A percentile compares a stretch with the other conserved stretches of the same genome.
Conservation (phyloP, 23 red algal species). For the Agarophyton chilense region DNA sequence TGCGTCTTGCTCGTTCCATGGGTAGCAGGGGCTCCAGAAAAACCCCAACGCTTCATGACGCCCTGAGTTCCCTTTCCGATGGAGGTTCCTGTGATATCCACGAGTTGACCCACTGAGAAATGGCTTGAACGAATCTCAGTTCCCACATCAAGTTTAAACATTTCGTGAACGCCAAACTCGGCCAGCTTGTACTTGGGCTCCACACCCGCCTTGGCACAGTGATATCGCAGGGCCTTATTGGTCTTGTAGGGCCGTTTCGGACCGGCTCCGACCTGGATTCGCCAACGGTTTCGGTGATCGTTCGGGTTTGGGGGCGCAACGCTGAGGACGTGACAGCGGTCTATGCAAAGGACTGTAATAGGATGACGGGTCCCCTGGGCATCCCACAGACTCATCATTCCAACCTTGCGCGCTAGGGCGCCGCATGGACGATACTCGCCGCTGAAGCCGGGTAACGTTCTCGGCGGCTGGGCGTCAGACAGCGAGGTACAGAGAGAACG, state of each 20-base stretch:
- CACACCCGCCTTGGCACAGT: conserved; percentile 96
- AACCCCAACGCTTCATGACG: conserved; percentile 95
- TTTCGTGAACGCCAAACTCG: conserved; percentile 86
- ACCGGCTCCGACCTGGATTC: conserved; percentile 91
- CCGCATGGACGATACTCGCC: conserved; percentile 75
- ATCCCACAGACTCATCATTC: conserved; percentile 95
- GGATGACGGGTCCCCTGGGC: conserved; percentile 63
- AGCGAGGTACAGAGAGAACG: conserved; percentile 15
- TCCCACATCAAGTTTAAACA: conserved; percentile 69
- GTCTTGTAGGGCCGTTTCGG: conserved; percentile 88
- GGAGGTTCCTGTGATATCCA: conserved; percentile 91
- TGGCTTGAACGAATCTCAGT: conserved; percentile 77
- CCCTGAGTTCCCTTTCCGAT: conserved; percentile 99
- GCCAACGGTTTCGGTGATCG: conserved; percentile 57
- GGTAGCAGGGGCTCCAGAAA: conserved; percentile 73
- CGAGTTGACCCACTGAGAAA: conserved; percentile 86
- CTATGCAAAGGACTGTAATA: conserved; percentile 88
- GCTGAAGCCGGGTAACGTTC: conserved; percentile 4
- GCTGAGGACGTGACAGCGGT: conserved; percentile 86
- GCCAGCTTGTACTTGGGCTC: conserved; percentile 88
- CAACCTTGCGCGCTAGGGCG: conserved; percentile 86
- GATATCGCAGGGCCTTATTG: conserved; percentile 81
- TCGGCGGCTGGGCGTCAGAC: neutral
- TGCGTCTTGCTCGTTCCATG: conserved; percentile 93
- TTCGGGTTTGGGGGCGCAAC: conserved; percentile 61